Evolutionary conservation across 257 asterid genomes (phyloP).

Genomic region (Solanum pimpinellifolium): DNA sequence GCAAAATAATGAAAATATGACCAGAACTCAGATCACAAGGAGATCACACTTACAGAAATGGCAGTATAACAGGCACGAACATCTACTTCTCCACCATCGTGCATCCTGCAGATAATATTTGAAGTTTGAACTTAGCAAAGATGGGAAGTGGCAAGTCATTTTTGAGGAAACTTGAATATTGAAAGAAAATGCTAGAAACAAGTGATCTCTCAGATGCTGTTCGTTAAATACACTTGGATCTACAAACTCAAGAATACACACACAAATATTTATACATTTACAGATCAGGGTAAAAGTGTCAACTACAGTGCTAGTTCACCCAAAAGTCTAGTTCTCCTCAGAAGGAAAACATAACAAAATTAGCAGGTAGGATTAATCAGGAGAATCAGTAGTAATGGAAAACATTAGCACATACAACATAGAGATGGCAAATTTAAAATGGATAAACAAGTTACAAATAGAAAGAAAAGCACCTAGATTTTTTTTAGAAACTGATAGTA

Average conservation of each 20-base stretch:
- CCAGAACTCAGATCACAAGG: neutral
- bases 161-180: neutral
- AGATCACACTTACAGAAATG: conserved; percentile 58
- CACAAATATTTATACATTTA: neutral
- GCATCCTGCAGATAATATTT: conserved; percentile 54
- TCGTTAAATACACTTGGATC: neutral
- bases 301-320: neutral
- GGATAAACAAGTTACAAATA: neutral
- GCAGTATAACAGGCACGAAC: conserved; percentile 99
- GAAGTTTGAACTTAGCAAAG: neutral
- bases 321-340: neutral
- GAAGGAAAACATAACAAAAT: neutral
- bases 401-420: neutral
- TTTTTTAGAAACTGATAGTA: neutral
- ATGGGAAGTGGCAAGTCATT: neutral
- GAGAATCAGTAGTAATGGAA: neutral
- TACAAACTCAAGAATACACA: neutral
- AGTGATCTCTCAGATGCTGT: neutral
- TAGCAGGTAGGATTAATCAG: neutral
- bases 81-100: conserved; percentile 94
- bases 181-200: neutral
- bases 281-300: neutral
- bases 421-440: neutral
- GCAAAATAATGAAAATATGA: neutral
- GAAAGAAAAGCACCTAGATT: neutral